Percentiles rank a stretch among this genome's conserved stretches.
These are phyloP conservation scores for Trichoderma atrobrunneum DNA, from an alignment of 2,329 filamentous ascomycete genomes.

Conservation along the genomic window DNA sequence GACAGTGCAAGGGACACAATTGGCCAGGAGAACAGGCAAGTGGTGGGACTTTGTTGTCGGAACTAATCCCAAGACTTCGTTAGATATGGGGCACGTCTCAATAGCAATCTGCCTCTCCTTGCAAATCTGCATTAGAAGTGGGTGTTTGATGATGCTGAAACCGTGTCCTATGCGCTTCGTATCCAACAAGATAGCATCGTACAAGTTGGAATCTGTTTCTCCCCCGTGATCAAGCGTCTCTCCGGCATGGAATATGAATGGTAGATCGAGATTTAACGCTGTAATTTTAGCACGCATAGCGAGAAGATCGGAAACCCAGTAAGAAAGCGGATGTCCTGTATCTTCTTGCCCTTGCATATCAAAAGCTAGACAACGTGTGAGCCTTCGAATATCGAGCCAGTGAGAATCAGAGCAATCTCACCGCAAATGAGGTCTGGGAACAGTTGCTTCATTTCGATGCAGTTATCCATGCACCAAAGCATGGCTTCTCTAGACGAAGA, in stretches of 20 bases:
- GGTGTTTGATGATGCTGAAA: conserved; percentile 87
- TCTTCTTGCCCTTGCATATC: conserved; percentile 87
- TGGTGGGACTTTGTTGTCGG: conserved; percentile 74
- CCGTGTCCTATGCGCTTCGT: conserved; percentile 87
- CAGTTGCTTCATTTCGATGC: conserved; percentile 74
- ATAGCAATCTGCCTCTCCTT: conserved; percentile 85
- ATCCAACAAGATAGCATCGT: conserved; percentile 82
- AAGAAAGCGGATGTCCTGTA: conserved; percentile 68
- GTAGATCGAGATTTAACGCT: conserved; percentile 75
- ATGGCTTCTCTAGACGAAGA: conserved; percentile 3
- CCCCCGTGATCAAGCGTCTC: conserved; percentile 77
- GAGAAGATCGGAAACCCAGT: conserved; percentile 79
- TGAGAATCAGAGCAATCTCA: not conserved
- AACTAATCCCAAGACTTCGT: conserved; percentile 79
- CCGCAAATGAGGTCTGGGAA: conserved; percentile 69
- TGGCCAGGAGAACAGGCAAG: conserved; percentile 76
- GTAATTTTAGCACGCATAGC: conserved; percentile 86
- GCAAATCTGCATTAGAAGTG: conserved; percentile 80
- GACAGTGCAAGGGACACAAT: conserved; percentile 78
- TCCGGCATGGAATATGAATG: conserved; percentile 94
- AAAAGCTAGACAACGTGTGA: conserved; percentile 63
- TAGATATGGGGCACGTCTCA: conserved; percentile 87
- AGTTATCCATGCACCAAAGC: conserved; percentile 68
- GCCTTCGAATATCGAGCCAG: not conserved
- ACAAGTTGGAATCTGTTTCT: conserved; percentile 77